These are phyloP conservation scores for Chamaenerion angustifolium DNA, from an alignment of 345 rosid genomes.

Conservation along the genomic window DNA sequence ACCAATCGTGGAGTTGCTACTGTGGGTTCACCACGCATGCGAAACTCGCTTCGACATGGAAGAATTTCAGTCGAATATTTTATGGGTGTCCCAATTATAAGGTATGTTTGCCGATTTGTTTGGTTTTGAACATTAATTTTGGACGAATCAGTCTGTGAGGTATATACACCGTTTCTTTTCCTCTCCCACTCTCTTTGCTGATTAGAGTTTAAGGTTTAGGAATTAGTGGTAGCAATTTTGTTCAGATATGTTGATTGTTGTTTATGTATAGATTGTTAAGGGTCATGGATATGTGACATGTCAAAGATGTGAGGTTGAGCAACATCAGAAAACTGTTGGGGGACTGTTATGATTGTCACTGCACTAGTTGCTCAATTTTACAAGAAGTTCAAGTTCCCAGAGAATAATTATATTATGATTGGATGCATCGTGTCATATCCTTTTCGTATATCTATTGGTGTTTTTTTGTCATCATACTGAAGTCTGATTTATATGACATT, in stretches of 20 bases:
- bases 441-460: conserved; percentile 5
- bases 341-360: conserved; percentile 47
- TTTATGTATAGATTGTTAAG: conserved; percentile 41
- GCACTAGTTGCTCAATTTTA: conserved; percentile 96
- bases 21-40: too few species aligned
- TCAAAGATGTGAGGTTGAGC: conserved; percentile 81
- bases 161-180: conserved; percentile 6
- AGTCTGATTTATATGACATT: too few species aligned
- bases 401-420: conserved; percentile 70
- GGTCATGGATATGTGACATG: conserved; percentile 75
- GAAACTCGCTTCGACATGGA: too few species aligned
- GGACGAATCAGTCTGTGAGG: conserved; percentile 89
- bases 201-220: neutral
- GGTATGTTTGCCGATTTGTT: too few species aligned
- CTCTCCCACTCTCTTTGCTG: neutral
- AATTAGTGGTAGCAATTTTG: neutral
- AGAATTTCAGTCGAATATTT: too few species aligned
- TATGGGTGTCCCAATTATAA: too few species aligned
- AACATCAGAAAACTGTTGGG: conserved; percentile 56
- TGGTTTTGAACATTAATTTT: too few species aligned
- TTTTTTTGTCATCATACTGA: too few species aligned
- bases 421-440: conserved; percentile 92
- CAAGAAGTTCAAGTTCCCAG: conserved; percentile 70
- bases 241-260: too few species aligned
- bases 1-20: too few species aligned